phyloP scores from a whole-genome alignment of 2,329 filamentous ascomycete genomes.

The Nigrospora oryzae region DNA sequence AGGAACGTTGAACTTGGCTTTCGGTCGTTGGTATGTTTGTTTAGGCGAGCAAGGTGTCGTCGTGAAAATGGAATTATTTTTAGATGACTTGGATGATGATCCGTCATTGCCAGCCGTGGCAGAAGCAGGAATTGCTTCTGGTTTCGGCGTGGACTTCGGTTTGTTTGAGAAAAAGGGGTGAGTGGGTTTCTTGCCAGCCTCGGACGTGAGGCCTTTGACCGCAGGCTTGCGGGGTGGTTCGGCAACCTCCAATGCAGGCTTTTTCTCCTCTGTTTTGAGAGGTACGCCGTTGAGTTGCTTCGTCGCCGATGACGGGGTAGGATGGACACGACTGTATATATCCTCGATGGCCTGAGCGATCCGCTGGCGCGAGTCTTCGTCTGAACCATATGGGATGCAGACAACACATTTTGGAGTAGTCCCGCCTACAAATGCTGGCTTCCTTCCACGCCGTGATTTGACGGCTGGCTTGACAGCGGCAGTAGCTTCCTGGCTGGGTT shows the following conservation, averaged over 20 bases:
- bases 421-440: conserved; percentile 25
- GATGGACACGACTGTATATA: conserved; percentile 39
- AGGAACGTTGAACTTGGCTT: conserved; percentile 22
- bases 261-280: neutral
- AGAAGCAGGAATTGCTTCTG: conserved; percentile 2
- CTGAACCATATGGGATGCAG: conserved; percentile 50
- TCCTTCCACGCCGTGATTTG: conserved; percentile 22
- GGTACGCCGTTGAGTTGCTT: neutral
- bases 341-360: conserved; percentile 54
- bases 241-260: neutral
- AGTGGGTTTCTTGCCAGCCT: conserved; percentile 5
- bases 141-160: conserved; percentile 11
- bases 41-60: conserved; percentile 46
- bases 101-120: conserved; percentile 9
- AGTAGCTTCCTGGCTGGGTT: conserved; percentile 3
- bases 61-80: conserved; percentile 32
- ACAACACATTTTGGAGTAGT: conserved; percentile 35
- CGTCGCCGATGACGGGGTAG: neutral
- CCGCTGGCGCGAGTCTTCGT: conserved; percentile 30
- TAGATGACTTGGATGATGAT: conserved; percentile 17
- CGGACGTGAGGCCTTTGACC: too few species aligned
- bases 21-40: conserved; percentile 22
- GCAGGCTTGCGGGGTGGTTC: too few species aligned
- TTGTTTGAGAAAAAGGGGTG: conserved; percentile 65
- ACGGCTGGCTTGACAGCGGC: conserved; percentile 5